phyloP scores from a whole-genome alignment of 805 yeast genomes.

The Candida namnaoensis region DNA sequence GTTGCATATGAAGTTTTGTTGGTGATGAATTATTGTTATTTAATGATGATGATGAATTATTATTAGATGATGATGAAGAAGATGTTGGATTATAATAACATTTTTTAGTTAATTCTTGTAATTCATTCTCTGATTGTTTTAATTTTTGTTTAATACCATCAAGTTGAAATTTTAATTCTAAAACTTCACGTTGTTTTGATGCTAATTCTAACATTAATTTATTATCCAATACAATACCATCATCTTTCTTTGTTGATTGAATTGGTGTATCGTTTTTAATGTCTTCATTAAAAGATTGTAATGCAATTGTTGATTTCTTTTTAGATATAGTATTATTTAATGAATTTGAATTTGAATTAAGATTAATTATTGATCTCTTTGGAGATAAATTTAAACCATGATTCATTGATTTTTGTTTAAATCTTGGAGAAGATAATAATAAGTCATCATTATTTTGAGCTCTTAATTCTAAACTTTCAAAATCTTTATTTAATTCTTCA shows the following conservation, averaged over 20 bases:
- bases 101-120: slow-evolving; percentile 23
- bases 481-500: slow-evolving; percentile 1
- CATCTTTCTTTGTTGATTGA: too few species aligned
- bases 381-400: background rate
- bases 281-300: too few species aligned
- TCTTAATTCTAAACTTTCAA: background rate
- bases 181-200: slow-evolving; percentile 42
- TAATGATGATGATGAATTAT: slow-evolving; percentile 11
- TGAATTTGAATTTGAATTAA: too few species aligned
- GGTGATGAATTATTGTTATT: slow-evolving; percentile 13
- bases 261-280: background rate
- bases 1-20: slow-evolving; percentile 13
- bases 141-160: slow-evolving; percentile 26
- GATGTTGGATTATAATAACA: too few species aligned
- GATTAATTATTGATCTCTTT: background rate
- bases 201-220: slow-evolving; percentile 31
- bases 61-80: too few species aligned
- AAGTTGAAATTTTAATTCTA: slow-evolving; percentile 36
- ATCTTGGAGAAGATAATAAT: background rate
- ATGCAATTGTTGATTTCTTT: too few species aligned
- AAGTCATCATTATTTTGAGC: slow-evolving; percentile 1
- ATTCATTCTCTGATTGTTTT: slow-evolving; percentile 28
- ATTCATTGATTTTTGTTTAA: too few species aligned
- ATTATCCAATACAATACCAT: slow-evolving; percentile 3
- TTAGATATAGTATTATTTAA: background rate